phyloP scores from a whole-genome alignment of 108 stramenopile species.

The Chaetoceros muelleri region DNA sequence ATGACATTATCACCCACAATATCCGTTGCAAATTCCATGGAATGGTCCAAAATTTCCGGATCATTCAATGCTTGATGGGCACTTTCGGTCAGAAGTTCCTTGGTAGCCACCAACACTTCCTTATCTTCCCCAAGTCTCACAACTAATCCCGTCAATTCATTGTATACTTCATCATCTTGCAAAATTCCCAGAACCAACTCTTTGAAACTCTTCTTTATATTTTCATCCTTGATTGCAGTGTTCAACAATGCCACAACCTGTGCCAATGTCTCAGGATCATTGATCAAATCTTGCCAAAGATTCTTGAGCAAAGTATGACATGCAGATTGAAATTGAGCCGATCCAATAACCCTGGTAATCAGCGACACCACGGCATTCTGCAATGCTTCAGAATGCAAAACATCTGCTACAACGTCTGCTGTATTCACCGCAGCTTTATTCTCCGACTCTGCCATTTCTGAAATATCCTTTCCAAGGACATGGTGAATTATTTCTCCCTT shows the following conservation, averaged over 20 bases:
- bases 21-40: slow-evolving; percentile 86
- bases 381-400: slow-evolving; percentile 17
- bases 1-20: slow-evolving; percentile 83
- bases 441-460: not conserved
- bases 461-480: not conserved
- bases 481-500: not conserved
- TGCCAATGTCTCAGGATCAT: slow-evolving; percentile 56
- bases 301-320: slow-evolving; percentile 41
- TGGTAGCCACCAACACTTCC: slow-evolving; percentile 43
- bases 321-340: slow-evolving; percentile 51
- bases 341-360: slow-evolving; percentile 40
- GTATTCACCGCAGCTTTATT: not conserved
- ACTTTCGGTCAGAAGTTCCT: slow-evolving; percentile 51
- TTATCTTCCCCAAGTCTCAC: slow-evolving; percentile 56
- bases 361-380: slow-evolving; percentile 32
- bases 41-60: slow-evolving; percentile 79
- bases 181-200: slow-evolving; percentile 48
- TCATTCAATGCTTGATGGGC: slow-evolving; percentile 78
- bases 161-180: slow-evolving; percentile 63
- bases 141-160: slow-evolving; percentile 48
- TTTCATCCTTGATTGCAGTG: slow-evolving; percentile 56
- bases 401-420: slow-evolving; percentile 1
- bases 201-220: slow-evolving; percentile 44
- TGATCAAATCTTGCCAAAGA: slow-evolving; percentile 61
- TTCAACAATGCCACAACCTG: slow-evolving; percentile 60